These are phyloP conservation scores for Fusarium marasasianum DNA, from an alignment of 2,329 filamentous ascomycete genomes.

Conservation along the genomic window DNA sequence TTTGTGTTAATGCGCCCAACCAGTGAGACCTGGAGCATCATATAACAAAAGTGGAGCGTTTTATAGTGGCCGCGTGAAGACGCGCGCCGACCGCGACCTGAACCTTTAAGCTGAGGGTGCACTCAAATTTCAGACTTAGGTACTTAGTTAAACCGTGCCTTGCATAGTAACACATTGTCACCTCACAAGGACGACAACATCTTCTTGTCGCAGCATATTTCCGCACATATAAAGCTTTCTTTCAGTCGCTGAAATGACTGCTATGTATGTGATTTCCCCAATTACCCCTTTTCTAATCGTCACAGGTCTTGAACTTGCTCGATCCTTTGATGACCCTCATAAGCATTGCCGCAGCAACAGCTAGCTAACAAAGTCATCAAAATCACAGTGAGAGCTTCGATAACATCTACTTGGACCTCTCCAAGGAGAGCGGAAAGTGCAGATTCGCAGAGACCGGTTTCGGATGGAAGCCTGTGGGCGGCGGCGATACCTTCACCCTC, in stretches of 20 bases:
- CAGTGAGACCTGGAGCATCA: background rate
- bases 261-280: slow-evolving; percentile 47
- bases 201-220: background rate
- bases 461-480: slow-evolving; percentile 90
- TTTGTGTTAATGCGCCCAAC: background rate
- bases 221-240: background rate
- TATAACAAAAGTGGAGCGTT: slow-evolving; percentile 2
- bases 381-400: slow-evolving; percentile 85
- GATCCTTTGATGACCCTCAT: background rate
- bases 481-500: slow-evolving; percentile 92
- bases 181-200: slow-evolving; percentile 12
- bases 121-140: slow-evolving; percentile 32
- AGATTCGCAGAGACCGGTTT: slow-evolving; percentile 93
- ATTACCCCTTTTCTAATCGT: background rate
- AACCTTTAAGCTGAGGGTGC: slow-evolving; percentile 10
- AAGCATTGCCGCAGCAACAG: slow-evolving; percentile 20
- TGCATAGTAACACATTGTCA: slow-evolving; percentile 18
- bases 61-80: slow-evolving; percentile 38
- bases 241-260: slow-evolving; percentile 46
- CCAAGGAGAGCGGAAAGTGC: slow-evolving; percentile 90
- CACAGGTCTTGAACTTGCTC: background rate
- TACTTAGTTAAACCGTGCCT: slow-evolving; percentile 10
- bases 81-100: slow-evolving; percentile 27
- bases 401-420: slow-evolving; percentile 95
- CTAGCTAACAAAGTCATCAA: slow-evolving; percentile 26